Base-by-base conservation (phyloP, 2,329 filamentous ascomycete genomes). In the Simplicillium aogashimaense region DNA sequence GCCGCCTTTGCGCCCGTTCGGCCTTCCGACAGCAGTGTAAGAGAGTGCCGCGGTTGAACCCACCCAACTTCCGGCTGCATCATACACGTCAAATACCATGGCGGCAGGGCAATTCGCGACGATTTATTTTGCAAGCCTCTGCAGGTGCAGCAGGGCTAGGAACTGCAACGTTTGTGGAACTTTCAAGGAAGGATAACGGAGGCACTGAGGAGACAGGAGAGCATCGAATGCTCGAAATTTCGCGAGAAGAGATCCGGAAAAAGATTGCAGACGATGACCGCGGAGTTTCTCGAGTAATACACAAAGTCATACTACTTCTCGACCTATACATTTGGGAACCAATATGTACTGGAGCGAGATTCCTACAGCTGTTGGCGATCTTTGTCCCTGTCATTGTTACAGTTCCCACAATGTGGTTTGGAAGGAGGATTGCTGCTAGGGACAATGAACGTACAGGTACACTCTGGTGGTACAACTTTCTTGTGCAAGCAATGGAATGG, bases 401-500 rank as follows among this genome's bases (percentile, higher is more conserved):
- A 0, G 76, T 94, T 7, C 92, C 92, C 0, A 72, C 70, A 0
- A 79, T 95, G 42, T 95, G 86, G 83, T 44, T 95, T 42, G 92
- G 92, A 1, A 56, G 59, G 29, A 69, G 82, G 35, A 67, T 77
- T 37, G 64, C 72, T 2, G 66, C 78, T 29, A 74, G 72, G 42
- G 81, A 87, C 50, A 78, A 86, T 47, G 86, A 95, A 64, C 74
- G 86, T 46, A 72, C 66, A 6, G 90, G 92, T 1, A 89, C 89
- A 0, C 55, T 97, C 3, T 95, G 86, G 87, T 98, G 92, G 92
- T 98, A 95, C 64, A 69, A 70, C 3, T 92, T 95, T 53, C 63
- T 98, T 31, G 88, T 97, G 9, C 74, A 70, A 43, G 74, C 83
- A 20, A 97, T 98, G 92, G 90, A 98, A 63, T 74, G 81, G 55